Evolutionary conservation across 2,329 filamentous ascomycete genomes (phyloP).

Genomic region (Pseudopyricularia cyperi): DNA sequence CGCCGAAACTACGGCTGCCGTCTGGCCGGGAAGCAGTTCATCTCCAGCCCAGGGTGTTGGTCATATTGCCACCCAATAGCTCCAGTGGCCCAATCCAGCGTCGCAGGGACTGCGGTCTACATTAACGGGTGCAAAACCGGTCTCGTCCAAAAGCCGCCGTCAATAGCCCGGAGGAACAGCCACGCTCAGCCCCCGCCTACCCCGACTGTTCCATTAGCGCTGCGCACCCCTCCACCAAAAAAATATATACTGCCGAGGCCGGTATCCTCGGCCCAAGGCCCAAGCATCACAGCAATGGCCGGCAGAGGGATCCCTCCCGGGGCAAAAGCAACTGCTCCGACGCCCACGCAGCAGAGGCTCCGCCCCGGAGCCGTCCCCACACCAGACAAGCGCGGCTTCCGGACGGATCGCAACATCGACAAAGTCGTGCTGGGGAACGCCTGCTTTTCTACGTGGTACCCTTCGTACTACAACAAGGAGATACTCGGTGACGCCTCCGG

Average conservation of each 20-base stretch:
- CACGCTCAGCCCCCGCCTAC: slow-evolving; percentile 2
- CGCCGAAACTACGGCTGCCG: slow-evolving; percentile 27
- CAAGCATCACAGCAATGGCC: neutral
- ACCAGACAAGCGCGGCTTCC: slow-evolving; percentile 20
- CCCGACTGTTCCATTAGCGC: slow-evolving; percentile 7
- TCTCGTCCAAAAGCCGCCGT: neutral
- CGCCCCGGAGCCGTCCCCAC: neutral
- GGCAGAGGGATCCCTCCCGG: slow-evolving; percentile 13
- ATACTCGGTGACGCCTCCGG: slow-evolving; percentile 37
- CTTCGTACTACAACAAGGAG: slow-evolving; percentile 76
- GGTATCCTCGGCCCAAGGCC: neutral
- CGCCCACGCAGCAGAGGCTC: neutral
- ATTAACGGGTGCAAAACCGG: neutral
- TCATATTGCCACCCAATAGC: neutral
- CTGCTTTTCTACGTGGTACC: slow-evolving; percentile 83
- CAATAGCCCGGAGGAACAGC: neutral
- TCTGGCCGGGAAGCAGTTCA: slow-evolving; percentile 12
- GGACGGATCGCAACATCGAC: slow-evolving; percentile 63
- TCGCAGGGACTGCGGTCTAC: slow-evolving; percentile 8
- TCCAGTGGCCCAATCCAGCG: neutral
- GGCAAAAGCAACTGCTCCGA: slow-evolving; percentile 30
- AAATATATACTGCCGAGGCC: neutral
- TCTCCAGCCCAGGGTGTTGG: neutral
- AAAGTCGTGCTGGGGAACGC: slow-evolving; percentile 77
- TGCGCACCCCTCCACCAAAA: slow-evolving; percentile 2